Evolutionary conservation across 2,329 filamentous ascomycete genomes (phyloP), one percentile per base, ranked within the genome.

Genomic region (Chrysoporthe deuterocubensis): DNA sequence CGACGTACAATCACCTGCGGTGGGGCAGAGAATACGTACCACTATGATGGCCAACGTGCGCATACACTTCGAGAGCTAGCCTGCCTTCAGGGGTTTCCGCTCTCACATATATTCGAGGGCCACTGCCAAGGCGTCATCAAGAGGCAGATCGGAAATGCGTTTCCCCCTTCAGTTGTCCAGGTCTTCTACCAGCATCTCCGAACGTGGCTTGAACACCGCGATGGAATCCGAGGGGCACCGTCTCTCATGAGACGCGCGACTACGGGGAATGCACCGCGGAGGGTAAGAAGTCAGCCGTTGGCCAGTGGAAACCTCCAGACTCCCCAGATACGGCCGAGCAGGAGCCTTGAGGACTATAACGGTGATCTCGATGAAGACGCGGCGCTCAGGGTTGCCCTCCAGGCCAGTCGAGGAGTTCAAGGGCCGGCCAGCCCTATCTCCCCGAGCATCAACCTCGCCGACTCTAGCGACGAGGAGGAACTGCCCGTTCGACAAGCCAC

Each of bases 61-160:
- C 90, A 91, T 60, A 94, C 90, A 0, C 74, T 86, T 3, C 83
- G 90, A 0, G 93, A 96, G 75, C 83, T 87, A n/a, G 91, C 92
- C 0, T 83, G 83, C 3, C 75, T 96, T 0, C 90, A 93, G 70
- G 89, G 89, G 0, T 96, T 96, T 63, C 90, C 91, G 0, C 70
- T 78, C 0, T 75, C 79, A 1, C 90, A 92, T 74, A 75, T 76
- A 0, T 95, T 95, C 73, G 69, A 78, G 0, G 79, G 78, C 0
- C 48, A 2, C 13, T 34, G 18, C 1, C 52, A 50, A 7, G 79
- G 76, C 0, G 75, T 76, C 5, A 79, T 87, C 16, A 85, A 85
- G 71, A 85, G 81, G 70, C 91, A 94, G 74, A 92, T 95, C 70
- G 92, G 92, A 0, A 95, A 96, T 73, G 92, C 92, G 0, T 93